Evolutionary conservation across 495 filamentous ascomycete genomes (phyloP), one percentile per base, ranked within the genome.

Genomic region (Aspergillus leporis): DNA sequence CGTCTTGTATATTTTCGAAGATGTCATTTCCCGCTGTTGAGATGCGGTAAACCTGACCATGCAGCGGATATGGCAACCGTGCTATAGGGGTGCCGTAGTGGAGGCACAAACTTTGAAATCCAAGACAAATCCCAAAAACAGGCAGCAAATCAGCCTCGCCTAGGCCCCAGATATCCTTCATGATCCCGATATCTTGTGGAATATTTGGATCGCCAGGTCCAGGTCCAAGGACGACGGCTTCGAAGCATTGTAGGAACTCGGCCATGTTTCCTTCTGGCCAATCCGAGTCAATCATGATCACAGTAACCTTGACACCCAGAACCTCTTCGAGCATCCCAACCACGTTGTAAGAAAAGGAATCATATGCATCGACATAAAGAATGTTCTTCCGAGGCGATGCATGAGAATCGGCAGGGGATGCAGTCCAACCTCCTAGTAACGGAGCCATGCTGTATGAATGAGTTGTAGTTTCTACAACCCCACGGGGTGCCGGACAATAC

Each of bases 281-380:
- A 78, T 77, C 52, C 43, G 69, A 62, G 65, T 94, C 90, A 62
- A 93, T 92, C 55, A 83, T 84, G 58, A 95, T 79, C 13, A 87
- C 81, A 7, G 83, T 85, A 49, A 97, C 87, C 22, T 85, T 75
- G 25, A 82, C 90, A 50, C 75, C 70, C 10, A 92, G 75, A 16
- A 78, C 77, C 9, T 87, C 84, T 60, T 85, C 78, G 18, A 97
- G 80, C 62, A 94, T 85, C 16, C 87, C 81, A 46, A 93, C 83
- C 59, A 97, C 93, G 77, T 97, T 97, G 74, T 96, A 90, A 45
- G 93, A 87, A 76, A 97, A 97, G 53, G 93, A 97, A 74, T 97
- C 94, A 66, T 96, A 95, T 53, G 92, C 91, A 69, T 98, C 94
- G 45, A 98, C 74, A 70, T 94, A 92, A 46, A 98, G 84, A 53